These are phyloP conservation scores for Neonectria hederae DNA, from an alignment of 2,329 filamentous ascomycete genomes.

Conservation along the genomic window DNA sequence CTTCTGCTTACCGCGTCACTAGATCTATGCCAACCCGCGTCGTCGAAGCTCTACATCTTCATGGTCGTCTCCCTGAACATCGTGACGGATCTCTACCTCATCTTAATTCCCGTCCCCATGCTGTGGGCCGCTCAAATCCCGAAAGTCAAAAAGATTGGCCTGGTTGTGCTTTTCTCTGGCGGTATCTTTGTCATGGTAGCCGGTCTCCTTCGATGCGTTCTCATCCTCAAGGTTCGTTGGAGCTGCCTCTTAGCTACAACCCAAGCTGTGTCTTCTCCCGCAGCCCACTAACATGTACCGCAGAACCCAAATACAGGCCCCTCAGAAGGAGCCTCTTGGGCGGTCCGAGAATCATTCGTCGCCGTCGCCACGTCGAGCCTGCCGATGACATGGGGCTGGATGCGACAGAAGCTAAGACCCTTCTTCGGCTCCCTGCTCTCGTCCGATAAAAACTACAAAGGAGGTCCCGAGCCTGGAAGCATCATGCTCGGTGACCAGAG, in stretches of 20 bases:
- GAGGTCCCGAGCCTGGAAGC: constrained; percentile 32
- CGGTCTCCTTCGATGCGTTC: constrained; percentile 48
- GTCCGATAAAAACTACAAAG: constrained; percentile 36
- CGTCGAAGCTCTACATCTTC: constrained; percentile 52
- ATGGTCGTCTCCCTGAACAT: constrained; percentile 50
- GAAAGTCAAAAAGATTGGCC: constrained; percentile 59
- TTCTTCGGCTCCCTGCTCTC: constrained; percentile 39
- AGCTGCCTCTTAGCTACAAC: constrained; percentile 43
- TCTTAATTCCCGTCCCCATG: constrained; percentile 57
- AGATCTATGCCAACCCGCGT: constrained; percentile 52
- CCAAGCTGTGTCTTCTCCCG: neutral
- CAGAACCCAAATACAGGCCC: constrained; percentile 50
- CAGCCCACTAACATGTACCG: neutral
- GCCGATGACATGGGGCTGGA: constrained; percentile 44
- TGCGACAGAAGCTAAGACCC: constrained; percentile 40
- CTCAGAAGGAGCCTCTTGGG: constrained; percentile 48
- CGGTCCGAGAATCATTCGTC: constrained; percentile 52
- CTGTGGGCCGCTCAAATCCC: constrained; percentile 62
- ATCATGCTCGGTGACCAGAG: constrained; percentile 36
- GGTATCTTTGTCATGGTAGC: constrained; percentile 53
- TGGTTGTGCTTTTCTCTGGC: constrained; percentile 59
- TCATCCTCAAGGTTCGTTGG: constrained; percentile 47
- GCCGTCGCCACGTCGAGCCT: constrained; percentile 51
- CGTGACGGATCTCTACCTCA: constrained; percentile 51
- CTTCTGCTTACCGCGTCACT: constrained; percentile 55